Percentiles rank a stretch among this genome's conserved stretches.
These are phyloP conservation scores for Plasmodium gonderi DNA, from an alignment of 169 alveolate species.

Conservation along the genomic window DNA sequence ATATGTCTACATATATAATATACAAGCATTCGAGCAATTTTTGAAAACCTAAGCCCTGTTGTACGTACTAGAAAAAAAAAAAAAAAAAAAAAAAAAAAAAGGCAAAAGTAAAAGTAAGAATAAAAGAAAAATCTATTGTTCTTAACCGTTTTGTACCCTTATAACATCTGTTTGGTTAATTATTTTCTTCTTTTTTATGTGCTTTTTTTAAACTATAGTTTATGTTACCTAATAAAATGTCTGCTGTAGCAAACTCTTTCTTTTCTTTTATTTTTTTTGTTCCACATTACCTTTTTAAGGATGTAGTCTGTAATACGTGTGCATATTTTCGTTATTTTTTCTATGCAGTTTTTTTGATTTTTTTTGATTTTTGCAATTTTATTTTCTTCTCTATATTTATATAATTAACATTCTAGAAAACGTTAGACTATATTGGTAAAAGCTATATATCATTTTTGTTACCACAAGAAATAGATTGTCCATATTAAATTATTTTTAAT, in stretches of 20 bases:
- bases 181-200: not conserved
- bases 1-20: not conserved
- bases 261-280: not conserved
- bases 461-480: not conserved
- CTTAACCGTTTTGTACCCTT: not conserved
- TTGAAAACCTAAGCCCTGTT: too few relatives aligned
- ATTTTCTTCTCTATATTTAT: not conserved
- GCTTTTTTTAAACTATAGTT: too few relatives aligned
- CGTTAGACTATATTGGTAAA: constrained; percentile 29
- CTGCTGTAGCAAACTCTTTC: not conserved
- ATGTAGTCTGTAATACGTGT: not conserved
- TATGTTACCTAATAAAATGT: not conserved
- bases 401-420: not conserved
- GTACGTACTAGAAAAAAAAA: too few relatives aligned
- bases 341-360: not conserved
- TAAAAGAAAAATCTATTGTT: too few relatives aligned
- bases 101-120: too few relatives aligned
- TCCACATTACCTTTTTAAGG: not conserved
- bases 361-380: too few relatives aligned
- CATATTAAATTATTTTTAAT: not conserved
- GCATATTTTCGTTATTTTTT: not conserved
- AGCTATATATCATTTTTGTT: constrained; percentile 28
- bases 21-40: too few relatives aligned
- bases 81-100: too few relatives aligned
- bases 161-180: not conserved